Conservation (phyloP, 1,139 yeast genomes). For the Pichia sp. region DNA sequence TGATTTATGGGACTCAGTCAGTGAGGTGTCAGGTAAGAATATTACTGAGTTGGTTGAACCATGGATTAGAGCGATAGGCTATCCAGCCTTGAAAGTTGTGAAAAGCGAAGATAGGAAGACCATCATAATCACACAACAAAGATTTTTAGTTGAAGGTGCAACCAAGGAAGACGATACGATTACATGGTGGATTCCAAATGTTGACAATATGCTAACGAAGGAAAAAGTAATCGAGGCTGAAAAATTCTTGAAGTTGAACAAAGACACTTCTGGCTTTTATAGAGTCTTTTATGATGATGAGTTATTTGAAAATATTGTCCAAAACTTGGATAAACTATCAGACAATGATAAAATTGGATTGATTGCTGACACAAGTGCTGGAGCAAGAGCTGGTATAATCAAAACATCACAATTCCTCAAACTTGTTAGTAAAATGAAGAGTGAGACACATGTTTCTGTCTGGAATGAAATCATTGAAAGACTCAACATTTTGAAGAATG, state of each 20-base stretch:
- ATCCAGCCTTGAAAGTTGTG: conserved; percentile 43
- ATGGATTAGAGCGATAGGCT: conserved; percentile 54
- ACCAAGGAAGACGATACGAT: conserved; percentile 34
- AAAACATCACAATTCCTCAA: conserved; percentile 48
- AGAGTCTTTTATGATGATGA: conserved; percentile 59
- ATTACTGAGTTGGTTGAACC: conserved; percentile 44
- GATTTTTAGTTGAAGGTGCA: conserved; percentile 54
- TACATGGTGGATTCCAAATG: conserved; percentile 69
- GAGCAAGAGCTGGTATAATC: conserved; percentile 57
- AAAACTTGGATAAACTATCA: conserved; percentile 42
- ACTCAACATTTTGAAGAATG: conserved; percentile 40
- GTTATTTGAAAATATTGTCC: conserved; percentile 44
- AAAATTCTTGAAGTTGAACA: conserved; percentile 55
- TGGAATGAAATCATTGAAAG: conserved; percentile 59
- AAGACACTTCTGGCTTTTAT: conserved; percentile 59
- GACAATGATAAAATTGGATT: conserved; percentile 63
- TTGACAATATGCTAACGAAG: conserved; percentile 30
- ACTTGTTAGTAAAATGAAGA: conserved; percentile 41
- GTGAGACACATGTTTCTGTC: conserved; percentile 49
- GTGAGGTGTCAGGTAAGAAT: conserved; percentile 44
- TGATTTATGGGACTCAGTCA: conserved; percentile 50
- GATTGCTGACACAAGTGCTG: conserved; percentile 58
- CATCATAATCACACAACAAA: conserved; percentile 45
- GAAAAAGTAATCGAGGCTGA: conserved; percentile 17
- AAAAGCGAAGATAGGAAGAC: conserved; percentile 26